Percentiles rank a stretch among this genome's conserved stretches.
Evolutionary conservation across 345 rosid species (phyloP).

Genomic region (Eucalyptus dawsonii): DNA sequence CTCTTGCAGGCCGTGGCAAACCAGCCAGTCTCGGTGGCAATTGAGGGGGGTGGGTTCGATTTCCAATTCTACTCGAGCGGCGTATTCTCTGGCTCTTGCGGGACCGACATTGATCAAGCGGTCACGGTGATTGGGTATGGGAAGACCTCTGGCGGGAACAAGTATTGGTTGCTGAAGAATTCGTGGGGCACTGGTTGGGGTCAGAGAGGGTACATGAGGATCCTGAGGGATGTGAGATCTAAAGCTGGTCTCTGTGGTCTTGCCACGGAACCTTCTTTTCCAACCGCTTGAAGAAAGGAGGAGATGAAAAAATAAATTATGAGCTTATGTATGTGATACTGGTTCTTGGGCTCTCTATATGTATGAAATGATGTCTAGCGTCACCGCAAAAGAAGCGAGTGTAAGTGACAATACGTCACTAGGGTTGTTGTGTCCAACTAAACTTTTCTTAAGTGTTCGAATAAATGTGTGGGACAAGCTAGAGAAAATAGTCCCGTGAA

Average conservation of each 20-base stretch:
- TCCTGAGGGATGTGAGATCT: slow-evolving; percentile 11
- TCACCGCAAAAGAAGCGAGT: not conserved
- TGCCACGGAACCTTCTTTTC: not conserved
- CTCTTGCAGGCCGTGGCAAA: not conserved
- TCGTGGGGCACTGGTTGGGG: not conserved
- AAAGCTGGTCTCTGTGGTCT: slow-evolving; percentile 45
- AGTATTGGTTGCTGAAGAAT: not conserved
- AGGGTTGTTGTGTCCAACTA: not conserved
- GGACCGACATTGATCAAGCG: not conserved
- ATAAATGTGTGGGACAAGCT: not conserved
- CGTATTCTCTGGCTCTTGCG: not conserved
- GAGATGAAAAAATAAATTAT: not conserved
- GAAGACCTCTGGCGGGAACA: not conserved
- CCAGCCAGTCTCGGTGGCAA: not conserved
- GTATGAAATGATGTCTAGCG: not conserved
- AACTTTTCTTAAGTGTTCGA: not conserved
- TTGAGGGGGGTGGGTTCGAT: not conserved
- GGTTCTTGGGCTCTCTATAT: not conserved
- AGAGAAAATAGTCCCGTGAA: not conserved
- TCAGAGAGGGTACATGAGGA: slow-evolving; percentile 17
- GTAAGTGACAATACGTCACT: not conserved
- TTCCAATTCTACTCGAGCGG: not conserved
- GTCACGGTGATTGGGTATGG: not conserved
- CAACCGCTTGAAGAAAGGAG: not conserved
- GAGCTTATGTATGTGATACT: not conserved